phyloP scores from a whole-genome alignment of 2,329 filamentous ascomycete species.

The Esteya vermicola region DNA sequence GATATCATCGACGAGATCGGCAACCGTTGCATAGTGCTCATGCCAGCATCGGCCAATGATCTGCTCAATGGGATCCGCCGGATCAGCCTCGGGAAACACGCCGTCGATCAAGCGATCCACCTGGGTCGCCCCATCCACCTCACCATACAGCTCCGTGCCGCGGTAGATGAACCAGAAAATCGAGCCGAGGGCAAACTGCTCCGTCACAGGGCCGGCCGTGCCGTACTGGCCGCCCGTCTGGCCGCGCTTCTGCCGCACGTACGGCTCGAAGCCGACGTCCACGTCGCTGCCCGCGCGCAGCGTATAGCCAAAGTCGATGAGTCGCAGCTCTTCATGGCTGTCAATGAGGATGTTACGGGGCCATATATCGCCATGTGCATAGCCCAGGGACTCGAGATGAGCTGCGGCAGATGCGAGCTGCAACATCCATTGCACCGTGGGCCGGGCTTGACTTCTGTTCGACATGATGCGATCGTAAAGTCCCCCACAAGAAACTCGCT shows the following conservation, averaged over 20 bases:
- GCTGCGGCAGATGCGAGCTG: slow-evolving; percentile 1
- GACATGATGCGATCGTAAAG: neutral
- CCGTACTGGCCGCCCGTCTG: neutral
- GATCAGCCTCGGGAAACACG: neutral
- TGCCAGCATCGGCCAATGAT: neutral
- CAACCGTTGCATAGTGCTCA: neutral
- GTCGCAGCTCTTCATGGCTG: neutral
- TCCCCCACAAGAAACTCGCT: neutral
- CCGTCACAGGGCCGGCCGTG: neutral
- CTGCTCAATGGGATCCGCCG: neutral
- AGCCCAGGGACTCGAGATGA: neutral
- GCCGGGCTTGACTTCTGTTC: neutral
- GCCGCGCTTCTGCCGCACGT: neutral
- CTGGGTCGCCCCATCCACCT: neutral
- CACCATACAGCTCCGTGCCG: neutral
- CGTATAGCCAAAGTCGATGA: neutral
- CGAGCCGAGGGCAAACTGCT: neutral
- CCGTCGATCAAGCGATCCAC: neutral
- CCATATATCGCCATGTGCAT: neutral
- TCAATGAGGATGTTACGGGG: neutral
- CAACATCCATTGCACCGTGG: neutral
- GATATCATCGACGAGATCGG: neutral
- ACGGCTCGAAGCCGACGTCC: neutral
- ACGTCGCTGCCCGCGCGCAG: neutral
- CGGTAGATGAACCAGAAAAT: neutral